Percentiles rank a stretch among this genome's conserved stretches.
Conservation (phyloP, 1,139 yeast species). For the Suhomyces bokatorum region DNA sequence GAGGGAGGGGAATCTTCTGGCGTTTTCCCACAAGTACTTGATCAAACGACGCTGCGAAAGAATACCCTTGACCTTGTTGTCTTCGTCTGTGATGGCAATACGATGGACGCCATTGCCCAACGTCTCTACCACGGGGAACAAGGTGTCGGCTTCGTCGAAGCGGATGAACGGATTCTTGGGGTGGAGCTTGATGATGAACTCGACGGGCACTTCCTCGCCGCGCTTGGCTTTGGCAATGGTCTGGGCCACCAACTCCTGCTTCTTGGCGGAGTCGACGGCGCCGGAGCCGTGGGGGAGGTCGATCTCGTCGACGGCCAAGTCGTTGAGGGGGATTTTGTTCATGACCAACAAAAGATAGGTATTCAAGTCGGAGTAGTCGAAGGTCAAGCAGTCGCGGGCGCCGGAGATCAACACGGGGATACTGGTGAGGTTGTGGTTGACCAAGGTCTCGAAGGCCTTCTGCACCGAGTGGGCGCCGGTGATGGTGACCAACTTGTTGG, state of each 20-base stretch:
- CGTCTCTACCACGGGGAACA: slow-evolving; percentile 76
- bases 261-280: slow-evolving; percentile 17
- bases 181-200: slow-evolving; percentile 73
- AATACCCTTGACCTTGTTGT: slow-evolving; percentile 61
- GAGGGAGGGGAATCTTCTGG: slow-evolving; percentile 77
- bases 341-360: slow-evolving; percentile 76
- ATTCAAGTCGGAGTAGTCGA: slow-evolving; percentile 89
- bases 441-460: slow-evolving; percentile 78
- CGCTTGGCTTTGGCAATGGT: slow-evolving; percentile 53
- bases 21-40: slow-evolving; percentile 86
- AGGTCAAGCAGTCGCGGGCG: slow-evolving; percentile 62
- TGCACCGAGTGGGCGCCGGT: slow-evolving; percentile 69
- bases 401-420: slow-evolving; percentile 67
- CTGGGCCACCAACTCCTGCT: slow-evolving; percentile 28
- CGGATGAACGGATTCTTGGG: slow-evolving; percentile 86
- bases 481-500: slow-evolving; percentile 72
- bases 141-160: slow-evolving; percentile 64
- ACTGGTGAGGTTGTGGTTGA: slow-evolving; percentile 72
- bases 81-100: slow-evolving; percentile 71
- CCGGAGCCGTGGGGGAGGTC: slow-evolving; percentile 12
- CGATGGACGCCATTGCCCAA: slow-evolving; percentile 92
- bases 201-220: slow-evolving; percentile 77
- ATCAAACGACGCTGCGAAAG: slow-evolving; percentile 86
- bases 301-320: slow-evolving; percentile 25
- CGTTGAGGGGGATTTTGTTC: slow-evolving; percentile 55